Base-by-base conservation (phyloP, 768 basidiomycete genomes). In the Stropharia rugosoannulata region DNA sequence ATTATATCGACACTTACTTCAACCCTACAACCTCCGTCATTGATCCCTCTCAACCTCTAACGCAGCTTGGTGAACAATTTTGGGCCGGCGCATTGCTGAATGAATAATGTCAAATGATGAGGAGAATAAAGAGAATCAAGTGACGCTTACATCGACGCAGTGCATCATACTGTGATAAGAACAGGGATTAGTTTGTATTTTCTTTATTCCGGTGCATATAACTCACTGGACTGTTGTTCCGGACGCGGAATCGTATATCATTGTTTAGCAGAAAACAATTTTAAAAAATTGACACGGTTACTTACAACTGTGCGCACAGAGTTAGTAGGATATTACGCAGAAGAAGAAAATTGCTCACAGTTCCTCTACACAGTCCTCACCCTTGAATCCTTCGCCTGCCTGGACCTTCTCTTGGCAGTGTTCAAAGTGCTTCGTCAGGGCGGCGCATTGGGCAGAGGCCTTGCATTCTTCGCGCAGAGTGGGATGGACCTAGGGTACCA, bases 291-390 rank as follows among this genome's bases (percentile, higher is more conserved):
- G 29, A 32, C 29, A 7, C 9, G 5, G 9, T 32, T 32, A 32
- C 29, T 32, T 32, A 32, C 29, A 32, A 1, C 29, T 32, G 9
- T 4, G 9, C 6, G 29, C 2, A 32, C 29, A 32, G 29, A 32
- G 29, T 32, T 32, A 32, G 5, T 32, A 32, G 29, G 16, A 44
- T 13, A 15, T 45, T 53, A 38, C 61, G 9, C 65, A 45, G 63
- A 66, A 49, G 22, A 35, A 36, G 46, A 41, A 58, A 49, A 19
- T n/a, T n/a, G 82, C 87, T 70, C 63, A 90, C 89, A 93, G 70
- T 80, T 93, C 93, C 74, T 94, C 91, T 37, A 95, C 89, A 67
- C 93, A 96, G 68, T 95, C 93, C 78, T 96, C 95, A 59, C 85
- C 85, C 69, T 91, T 87, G 82, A 81, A 93, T 38, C 93, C 94